Conservation (phyloP, 805 yeast species). For the Vanderwaltozyma polyspora region DNA sequence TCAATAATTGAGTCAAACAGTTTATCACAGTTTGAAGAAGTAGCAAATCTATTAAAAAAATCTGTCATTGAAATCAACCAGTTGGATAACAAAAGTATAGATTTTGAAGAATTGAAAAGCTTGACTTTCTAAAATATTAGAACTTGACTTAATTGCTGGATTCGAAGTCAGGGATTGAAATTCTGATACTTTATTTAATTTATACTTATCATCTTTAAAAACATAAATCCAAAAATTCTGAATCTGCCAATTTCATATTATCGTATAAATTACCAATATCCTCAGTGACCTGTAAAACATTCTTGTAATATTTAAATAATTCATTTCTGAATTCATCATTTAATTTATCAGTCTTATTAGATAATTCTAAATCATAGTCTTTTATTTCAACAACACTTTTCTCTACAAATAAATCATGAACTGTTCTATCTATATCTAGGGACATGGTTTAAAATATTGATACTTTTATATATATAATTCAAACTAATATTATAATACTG, state of each 20-base stretch:
- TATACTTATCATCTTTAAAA: constrained; percentile 20
- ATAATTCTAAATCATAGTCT: constrained; percentile 10
- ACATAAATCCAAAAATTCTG: constrained; percentile 20
- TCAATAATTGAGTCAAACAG: constrained; percentile 11
- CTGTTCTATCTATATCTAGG: too few relatives aligned
- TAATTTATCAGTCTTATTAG: constrained; percentile 8
- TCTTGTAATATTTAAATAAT: constrained; percentile 16
- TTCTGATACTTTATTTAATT: constrained; percentile 15
- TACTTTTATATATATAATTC: too few relatives aligned
- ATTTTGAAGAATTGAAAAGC: too few relatives aligned
- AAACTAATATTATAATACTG: too few relatives aligned
- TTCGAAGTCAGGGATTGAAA: not conserved
- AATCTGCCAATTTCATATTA: constrained; percentile 12
- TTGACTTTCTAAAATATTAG: too few relatives aligned
- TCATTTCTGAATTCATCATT: constrained; percentile 12
- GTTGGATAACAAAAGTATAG: constrained; percentile 10
- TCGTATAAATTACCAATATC: constrained; percentile 10
- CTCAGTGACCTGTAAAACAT: constrained; percentile 19
- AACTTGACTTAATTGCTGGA: too few relatives aligned
- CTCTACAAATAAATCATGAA: constrained; percentile 2
- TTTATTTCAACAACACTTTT: constrained; percentile 4
- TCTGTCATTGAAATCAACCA: constrained; percentile 19
- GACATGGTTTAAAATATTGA: too few relatives aligned
- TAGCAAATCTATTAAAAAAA: constrained; percentile 11
- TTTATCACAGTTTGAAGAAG: constrained; percentile 7